phyloP scores from a whole-genome alignment of 495 filamentous ascomycete species.

The Neurospora cerealis region DNA sequence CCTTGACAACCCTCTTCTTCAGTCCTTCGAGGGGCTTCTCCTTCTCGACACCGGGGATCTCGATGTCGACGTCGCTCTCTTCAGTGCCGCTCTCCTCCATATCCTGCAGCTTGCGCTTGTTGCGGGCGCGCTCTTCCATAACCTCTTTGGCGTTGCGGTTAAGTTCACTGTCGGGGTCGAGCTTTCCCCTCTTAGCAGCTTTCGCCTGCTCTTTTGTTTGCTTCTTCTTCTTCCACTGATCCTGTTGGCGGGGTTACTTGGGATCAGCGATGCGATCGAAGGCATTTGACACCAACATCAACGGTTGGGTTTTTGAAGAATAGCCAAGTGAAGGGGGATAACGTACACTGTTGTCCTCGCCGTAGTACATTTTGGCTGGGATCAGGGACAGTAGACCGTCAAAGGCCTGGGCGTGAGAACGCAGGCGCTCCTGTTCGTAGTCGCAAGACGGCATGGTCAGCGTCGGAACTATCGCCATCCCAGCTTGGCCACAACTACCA shows the following conservation, averaged over 20 bases:
- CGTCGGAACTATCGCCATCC: neutral
- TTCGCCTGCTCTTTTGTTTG: slow-evolving; percentile 76
- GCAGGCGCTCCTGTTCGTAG: slow-evolving; percentile 62
- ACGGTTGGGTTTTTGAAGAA: neutral
- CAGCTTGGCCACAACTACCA: neutral
- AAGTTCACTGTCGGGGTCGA: slow-evolving; percentile 67
- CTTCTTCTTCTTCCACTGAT: slow-evolving; percentile 82
- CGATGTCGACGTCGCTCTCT: slow-evolving; percentile 27
- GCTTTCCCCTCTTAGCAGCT: slow-evolving; percentile 67
- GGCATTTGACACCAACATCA: slow-evolving; percentile 8
- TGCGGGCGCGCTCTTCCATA: slow-evolving; percentile 67
- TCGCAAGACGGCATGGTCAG: slow-evolving; percentile 1
- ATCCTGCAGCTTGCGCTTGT: slow-evolving; percentile 47
- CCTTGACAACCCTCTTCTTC: slow-evolving; percentile 32
- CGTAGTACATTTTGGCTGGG: slow-evolving; percentile 87
- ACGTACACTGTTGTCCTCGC: slow-evolving; percentile 76
- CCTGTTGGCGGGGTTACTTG: slow-evolving; percentile 35
- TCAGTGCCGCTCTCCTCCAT: slow-evolving; percentile 22
- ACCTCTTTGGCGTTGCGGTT: slow-evolving; percentile 73
- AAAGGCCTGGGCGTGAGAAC: slow-evolving; percentile 76
- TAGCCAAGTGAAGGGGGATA: neutral
- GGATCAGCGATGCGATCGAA: slow-evolving; percentile 9
- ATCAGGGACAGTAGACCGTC: slow-evolving; percentile 87
- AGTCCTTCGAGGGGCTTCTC: slow-evolving; percentile 47
- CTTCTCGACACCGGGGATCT: slow-evolving; percentile 34